These are phyloP conservation scores for Solanum tacnaense DNA, from an alignment of 257 asterid species.

Conservation along the genomic window DNA sequence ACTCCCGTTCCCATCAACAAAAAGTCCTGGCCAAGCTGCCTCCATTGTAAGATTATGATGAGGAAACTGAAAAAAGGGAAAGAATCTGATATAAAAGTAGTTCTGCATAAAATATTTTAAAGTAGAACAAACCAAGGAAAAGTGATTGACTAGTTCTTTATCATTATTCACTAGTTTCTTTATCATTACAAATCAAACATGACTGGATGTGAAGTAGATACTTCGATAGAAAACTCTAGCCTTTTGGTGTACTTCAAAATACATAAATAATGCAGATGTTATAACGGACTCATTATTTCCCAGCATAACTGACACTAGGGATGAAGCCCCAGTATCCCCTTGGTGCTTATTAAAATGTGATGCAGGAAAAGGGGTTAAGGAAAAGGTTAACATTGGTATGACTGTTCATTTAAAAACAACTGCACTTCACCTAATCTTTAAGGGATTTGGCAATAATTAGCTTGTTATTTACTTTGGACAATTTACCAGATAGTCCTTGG, in stretches of 20 bases:
- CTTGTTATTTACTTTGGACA: background rate
- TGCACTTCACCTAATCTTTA: background rate
- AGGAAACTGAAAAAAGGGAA: constrained; percentile 41
- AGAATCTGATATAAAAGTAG: background rate
- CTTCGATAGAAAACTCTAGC: background rate
- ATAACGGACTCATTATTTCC: background rate
- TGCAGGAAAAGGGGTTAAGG: background rate
- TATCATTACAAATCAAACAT: background rate
- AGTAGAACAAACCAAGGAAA: background rate
- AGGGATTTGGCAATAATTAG: background rate
- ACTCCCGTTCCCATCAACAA: constrained; percentile 48
- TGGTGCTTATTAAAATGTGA: background rate
- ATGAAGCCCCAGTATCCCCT: background rate
- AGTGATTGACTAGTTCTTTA: background rate
- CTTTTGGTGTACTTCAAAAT: background rate
- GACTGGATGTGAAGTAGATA: background rate
- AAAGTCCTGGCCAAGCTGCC: constrained; percentile 68
- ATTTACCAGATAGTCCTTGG: background rate
- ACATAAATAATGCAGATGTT: background rate
- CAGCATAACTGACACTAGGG: background rate
- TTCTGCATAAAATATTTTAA: background rate
- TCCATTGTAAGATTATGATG: constrained; percentile 55
- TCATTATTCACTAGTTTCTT: background rate
- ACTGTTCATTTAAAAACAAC: background rate
- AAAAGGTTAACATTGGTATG: background rate